Evolutionary conservation across 805 yeast genomes (phyloP).

Genomic region (Metschnikowia kofuensis): DNA sequence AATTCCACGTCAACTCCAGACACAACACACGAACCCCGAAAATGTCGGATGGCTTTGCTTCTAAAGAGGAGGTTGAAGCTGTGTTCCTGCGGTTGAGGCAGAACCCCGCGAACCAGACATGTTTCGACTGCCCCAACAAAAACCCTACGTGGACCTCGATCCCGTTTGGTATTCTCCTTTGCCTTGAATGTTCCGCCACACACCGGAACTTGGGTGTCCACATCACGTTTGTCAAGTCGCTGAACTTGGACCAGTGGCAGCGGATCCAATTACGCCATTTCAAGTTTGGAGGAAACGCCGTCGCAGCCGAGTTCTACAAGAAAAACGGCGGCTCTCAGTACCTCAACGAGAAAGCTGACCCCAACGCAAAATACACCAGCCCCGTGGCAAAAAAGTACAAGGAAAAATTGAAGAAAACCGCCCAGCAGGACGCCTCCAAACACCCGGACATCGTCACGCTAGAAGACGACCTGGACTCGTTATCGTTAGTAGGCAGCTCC

Average conservation of each 20-base stretch:
- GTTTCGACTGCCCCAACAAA: slow-evolving; percentile 92
- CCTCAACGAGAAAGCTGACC: slow-evolving; percentile 53
- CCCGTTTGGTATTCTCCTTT: slow-evolving; percentile 89
- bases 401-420: slow-evolving; percentile 70
- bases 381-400: slow-evolving; percentile 78
- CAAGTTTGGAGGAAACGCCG: slow-evolving; percentile 90
- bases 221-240: slow-evolving; percentile 89
- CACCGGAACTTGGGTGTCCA: slow-evolving; percentile 97
- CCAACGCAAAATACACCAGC: slow-evolving; percentile 76
- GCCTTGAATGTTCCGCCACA: slow-evolving; percentile 92
- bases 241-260: slow-evolving; percentile 92
- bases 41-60: slow-evolving; percentile 52
- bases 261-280: slow-evolving; percentile 84
- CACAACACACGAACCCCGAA: background rate
- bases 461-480: slow-evolving; percentile 78
- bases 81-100: slow-evolving; percentile 63
- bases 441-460: slow-evolving; percentile 76
- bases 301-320: slow-evolving; percentile 76
- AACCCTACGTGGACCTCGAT: slow-evolving; percentile 99
- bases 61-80: slow-evolving; percentile 64
- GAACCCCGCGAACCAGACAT: slow-evolving; percentile 71
- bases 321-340: slow-evolving; percentile 83
- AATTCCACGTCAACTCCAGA: background rate
- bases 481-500: slow-evolving; percentile 27
- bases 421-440: slow-evolving; percentile 59